Conservation (phyloP, 257 asterid species). For the Solanum raphanifolium region DNA sequence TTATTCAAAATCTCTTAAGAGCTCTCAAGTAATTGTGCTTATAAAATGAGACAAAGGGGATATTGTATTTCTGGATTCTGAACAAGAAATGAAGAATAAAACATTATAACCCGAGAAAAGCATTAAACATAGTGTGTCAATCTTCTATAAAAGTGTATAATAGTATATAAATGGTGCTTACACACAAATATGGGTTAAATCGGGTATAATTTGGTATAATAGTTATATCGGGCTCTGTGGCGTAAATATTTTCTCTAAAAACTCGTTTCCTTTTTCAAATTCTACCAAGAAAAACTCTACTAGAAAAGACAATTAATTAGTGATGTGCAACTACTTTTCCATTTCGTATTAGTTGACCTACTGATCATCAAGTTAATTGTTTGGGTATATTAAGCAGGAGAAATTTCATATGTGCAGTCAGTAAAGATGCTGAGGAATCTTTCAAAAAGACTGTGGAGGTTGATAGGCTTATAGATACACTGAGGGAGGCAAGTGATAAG, state of each 20-base stretch:
- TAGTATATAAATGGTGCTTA: not conserved
- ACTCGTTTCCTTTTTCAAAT: not conserved
- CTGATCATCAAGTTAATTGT: constrained; percentile 27
- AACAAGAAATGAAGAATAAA: not conserved
- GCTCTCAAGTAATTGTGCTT: not conserved
- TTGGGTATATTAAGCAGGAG: constrained; percentile 70
- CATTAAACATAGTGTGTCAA: not conserved
- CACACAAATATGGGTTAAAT: not conserved
- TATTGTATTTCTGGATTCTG: not conserved
- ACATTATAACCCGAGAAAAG: not conserved
- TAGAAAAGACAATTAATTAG: not conserved
- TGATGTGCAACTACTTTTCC: not conserved
- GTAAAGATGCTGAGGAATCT: constrained; percentile 68
- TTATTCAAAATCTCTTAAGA: not conserved
- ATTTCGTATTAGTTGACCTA: constrained; percentile 14
- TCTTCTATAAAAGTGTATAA: not conserved
- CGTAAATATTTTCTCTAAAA: not conserved
- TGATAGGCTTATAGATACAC: constrained; percentile 75
- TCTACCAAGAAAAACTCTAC: not conserved
- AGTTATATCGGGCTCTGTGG: not conserved
- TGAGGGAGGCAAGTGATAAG: constrained; percentile 68
- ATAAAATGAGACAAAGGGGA: not conserved
- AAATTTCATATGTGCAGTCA: constrained; percentile 62
- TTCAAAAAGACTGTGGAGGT: constrained; percentile 80
- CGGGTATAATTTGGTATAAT: not conserved